Evolutionary conservation across 2,329 filamentous ascomycete species (phyloP), one percentile per base, ranked within the genome.

Genomic region (Fonsecaea pedrosoi): DNA sequence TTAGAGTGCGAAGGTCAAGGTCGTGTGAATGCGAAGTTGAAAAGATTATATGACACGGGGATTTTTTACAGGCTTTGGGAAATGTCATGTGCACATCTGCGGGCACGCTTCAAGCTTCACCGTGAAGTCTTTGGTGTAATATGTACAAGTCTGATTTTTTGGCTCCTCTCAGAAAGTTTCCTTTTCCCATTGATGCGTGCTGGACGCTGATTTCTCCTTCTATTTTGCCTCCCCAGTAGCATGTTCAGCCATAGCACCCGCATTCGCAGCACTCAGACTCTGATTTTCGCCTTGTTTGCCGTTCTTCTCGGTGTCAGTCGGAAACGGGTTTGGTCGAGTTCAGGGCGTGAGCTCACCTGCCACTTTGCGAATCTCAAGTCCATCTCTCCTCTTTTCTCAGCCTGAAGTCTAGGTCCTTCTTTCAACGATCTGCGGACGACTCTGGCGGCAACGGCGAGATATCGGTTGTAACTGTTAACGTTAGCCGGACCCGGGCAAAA

Each of bases 371-470:
- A 96, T 82, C 89, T 89, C 76, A 99, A 83, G 64, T 98, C 94
- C 83, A 90, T 90, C 82, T 93, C 88, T 78, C 93, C 94, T 80
- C 95, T 89, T 79, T 92, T 90, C 88, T 98, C 95, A 72, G 94
- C 93, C 74, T 81, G 80, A 74, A 97, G 82, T 84, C 95, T 89
- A 85, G 93, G 90, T 66, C 95, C 92, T 78, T 99, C 95, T 87
- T 98, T 97, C 81, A 99, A 87, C 81, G 93, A 96, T 81, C 92
- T 91, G 85, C 96, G 95, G 81, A 99, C 92, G 79, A 92, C 91
- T 82, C 94, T 93, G 82, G 94, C 89, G 78, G 95, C 93, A 84
- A 99, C 88, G 79, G 94, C 89, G 80, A 99, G 90, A 90, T 97
- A 98, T 85, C 94, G 95, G 90, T 99, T 99, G 92, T 99, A 99